phyloP scores from a whole-genome alignment of 257 asterid genomes.

The Craterostigma plantagineum region DNA sequence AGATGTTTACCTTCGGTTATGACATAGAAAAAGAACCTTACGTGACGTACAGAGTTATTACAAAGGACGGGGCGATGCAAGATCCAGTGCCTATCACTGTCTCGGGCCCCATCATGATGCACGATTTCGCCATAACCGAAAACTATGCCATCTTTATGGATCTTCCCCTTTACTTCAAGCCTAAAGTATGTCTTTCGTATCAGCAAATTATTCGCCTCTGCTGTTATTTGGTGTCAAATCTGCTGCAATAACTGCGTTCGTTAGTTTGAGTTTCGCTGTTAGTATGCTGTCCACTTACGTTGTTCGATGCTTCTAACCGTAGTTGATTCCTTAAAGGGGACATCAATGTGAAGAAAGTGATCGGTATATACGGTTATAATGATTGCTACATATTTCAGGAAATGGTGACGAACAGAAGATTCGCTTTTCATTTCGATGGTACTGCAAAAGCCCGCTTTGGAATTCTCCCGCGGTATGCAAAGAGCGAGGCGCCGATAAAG shows the following conservation, averaged over 20 bases:
- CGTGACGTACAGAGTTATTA: constrained; percentile 76
- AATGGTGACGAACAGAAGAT: constrained; percentile 74
- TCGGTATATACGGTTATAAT: not conserved
- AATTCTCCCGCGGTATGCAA: constrained; percentile 81
- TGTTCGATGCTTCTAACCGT: too few relatives aligned
- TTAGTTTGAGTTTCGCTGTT: too few relatives aligned
- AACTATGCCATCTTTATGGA: constrained; percentile 89
- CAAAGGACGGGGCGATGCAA: constrained; percentile 77
- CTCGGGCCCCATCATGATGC: constrained; percentile 80
- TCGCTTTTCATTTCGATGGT: constrained; percentile 49
- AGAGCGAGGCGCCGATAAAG: constrained; percentile 55
- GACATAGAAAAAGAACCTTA: constrained; percentile 44
- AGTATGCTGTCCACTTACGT: too few relatives aligned
- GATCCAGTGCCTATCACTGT: constrained; percentile 92
- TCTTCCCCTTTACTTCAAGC: constrained; percentile 71
- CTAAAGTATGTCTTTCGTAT: constrained; percentile 30
- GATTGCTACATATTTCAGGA: constrained; percentile 62
- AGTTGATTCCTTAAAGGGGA: too few relatives aligned
- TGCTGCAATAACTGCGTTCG: too few relatives aligned
- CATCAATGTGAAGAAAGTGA: constrained; percentile 5
- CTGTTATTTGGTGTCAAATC: too few relatives aligned
- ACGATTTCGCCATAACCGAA: constrained; percentile 97
- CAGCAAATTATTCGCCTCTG: too few relatives aligned
- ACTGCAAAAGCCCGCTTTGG: constrained; percentile 88
- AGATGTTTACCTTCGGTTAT: constrained; percentile 93